phyloP scores from a whole-genome alignment of 1,284 basidiomycete species.

The Anthracocystis setariae region DNA sequence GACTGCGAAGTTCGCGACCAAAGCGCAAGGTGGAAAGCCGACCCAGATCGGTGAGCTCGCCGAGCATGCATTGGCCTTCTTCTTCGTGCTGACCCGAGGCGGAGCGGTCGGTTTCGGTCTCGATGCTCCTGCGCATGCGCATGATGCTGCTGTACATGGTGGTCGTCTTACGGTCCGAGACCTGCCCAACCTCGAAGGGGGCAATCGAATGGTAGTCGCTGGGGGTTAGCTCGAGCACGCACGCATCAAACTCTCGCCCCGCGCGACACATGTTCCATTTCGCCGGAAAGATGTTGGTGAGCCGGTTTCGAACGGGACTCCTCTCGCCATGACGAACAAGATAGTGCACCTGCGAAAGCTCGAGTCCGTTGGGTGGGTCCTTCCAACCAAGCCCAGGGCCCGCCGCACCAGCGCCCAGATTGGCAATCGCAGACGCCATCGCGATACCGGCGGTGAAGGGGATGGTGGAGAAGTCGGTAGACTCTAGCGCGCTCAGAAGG shows the following conservation, averaged over 20 bases:
- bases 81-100: constrained; percentile 27
- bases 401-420: constrained; percentile 44
- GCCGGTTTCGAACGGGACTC: constrained; percentile 61
- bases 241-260: constrained; percentile 53
- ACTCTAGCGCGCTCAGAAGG: neutral
- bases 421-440: constrained; percentile 37
- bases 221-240: constrained; percentile 48
- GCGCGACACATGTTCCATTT: constrained; percentile 64
- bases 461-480: constrained; percentile 9
- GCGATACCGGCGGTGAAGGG: constrained; percentile 41
- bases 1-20: constrained; percentile 74
- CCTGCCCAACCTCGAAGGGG: constrained; percentile 32
- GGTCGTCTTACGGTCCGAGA: constrained; percentile 22
- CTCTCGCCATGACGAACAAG: constrained; percentile 65
- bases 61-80: constrained; percentile 72
- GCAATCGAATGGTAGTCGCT: constrained; percentile 20
- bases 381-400: constrained; percentile 53
- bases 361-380: constrained; percentile 50
- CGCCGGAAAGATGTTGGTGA: constrained; percentile 55
- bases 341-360: constrained; percentile 61
- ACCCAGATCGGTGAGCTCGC: constrained; percentile 82
- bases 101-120: constrained; percentile 32
- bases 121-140: constrained; percentile 50
- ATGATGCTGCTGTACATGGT: constrained; percentile 39
- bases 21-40: constrained; percentile 77